Percentiles rank a stretch among this genome's conserved stretches.
Conservation (phyloP, 106 monocot species). For the Dendrobium officinale region DNA sequence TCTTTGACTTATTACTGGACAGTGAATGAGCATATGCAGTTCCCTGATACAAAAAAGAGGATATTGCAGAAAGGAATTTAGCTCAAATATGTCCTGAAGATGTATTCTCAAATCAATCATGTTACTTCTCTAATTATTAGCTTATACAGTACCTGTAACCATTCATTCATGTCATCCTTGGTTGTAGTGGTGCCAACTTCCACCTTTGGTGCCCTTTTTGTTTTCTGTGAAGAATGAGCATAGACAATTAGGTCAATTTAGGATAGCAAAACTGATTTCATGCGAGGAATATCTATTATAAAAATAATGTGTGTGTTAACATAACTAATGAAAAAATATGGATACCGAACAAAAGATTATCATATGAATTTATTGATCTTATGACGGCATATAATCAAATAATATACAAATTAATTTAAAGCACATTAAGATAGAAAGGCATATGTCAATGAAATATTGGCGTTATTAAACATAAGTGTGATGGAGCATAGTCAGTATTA, state of each 20-base stretch:
- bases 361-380: not conserved
- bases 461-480: not conserved
- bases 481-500: too few species aligned
- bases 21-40: slow-evolving; percentile 55
- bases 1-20: slow-evolving; percentile 60
- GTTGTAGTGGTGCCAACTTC: slow-evolving; percentile 64
- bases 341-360: not conserved
- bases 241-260: not conserved
- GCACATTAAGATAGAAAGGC: not conserved
- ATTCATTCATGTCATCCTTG: slow-evolving; percentile 70
- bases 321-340: not conserved
- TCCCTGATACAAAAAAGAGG: slow-evolving; percentile 30
- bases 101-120: not conserved
- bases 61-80: not conserved
- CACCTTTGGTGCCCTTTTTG: slow-evolving; percentile 65
- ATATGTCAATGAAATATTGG: not conserved
- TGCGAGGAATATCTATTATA: not conserved
- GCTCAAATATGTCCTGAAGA: not conserved
- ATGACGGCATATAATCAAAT: not conserved
- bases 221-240: slow-evolving; percentile 32
- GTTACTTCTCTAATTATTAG: not conserved
- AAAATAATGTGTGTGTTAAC: not conserved
- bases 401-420: not conserved
- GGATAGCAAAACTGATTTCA: not conserved
- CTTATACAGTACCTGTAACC: slow-evolving; percentile 48